A percentile compares a stretch with the other conserved stretches of the same genome.
Evolutionary conservation across 352 stramenopile species (phyloP).

Genomic region (Pythium brassicae): DNA sequence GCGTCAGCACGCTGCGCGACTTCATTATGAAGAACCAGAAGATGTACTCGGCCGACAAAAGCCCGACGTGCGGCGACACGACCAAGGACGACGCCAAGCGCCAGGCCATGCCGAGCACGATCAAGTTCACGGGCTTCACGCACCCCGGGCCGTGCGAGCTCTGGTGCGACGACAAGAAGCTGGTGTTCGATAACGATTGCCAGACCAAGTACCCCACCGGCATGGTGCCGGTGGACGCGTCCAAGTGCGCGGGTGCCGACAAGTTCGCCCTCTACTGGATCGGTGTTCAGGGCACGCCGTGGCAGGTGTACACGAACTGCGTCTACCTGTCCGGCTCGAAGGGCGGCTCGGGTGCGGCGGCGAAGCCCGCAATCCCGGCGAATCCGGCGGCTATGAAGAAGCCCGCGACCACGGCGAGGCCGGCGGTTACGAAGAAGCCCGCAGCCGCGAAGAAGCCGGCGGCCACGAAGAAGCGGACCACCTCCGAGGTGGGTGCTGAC

Average conservation of each 20-base stretch:
- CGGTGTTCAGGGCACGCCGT: conserved; percentile 39
- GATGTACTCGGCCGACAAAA: conserved; percentile 14
- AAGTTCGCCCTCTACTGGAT: conserved; percentile 52
- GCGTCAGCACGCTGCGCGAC: conserved; percentile 21
- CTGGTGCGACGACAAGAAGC: conserved; percentile 53
- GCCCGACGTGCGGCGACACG: conserved; percentile 20
- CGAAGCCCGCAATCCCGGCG: conserved; percentile 6
- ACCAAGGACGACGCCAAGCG: conserved; percentile 29
- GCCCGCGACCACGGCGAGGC: background rate
- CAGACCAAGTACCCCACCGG: conserved; percentile 27
- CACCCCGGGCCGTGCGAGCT: conserved; percentile 56
- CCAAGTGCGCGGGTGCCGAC: conserved; percentile 24
- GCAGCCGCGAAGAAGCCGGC: background rate
- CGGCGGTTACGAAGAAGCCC: background rate
- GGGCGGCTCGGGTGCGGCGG: conserved; percentile 6
- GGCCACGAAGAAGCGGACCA: too few species aligned
- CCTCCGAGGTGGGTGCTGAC: too few species aligned
- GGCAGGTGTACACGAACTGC: conserved; percentile 65
- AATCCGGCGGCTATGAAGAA: conserved; percentile 3
- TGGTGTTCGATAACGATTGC: conserved; percentile 49
- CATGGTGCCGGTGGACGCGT: conserved; percentile 36
- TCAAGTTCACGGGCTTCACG: conserved; percentile 50
- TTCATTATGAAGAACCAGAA: conserved; percentile 25
- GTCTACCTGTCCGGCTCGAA: conserved; percentile 29
- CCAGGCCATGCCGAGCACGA: conserved; percentile 23